phyloP scores from a whole-genome alignment of 208 protist species.

The Wallacemonas sp. region DNA sequence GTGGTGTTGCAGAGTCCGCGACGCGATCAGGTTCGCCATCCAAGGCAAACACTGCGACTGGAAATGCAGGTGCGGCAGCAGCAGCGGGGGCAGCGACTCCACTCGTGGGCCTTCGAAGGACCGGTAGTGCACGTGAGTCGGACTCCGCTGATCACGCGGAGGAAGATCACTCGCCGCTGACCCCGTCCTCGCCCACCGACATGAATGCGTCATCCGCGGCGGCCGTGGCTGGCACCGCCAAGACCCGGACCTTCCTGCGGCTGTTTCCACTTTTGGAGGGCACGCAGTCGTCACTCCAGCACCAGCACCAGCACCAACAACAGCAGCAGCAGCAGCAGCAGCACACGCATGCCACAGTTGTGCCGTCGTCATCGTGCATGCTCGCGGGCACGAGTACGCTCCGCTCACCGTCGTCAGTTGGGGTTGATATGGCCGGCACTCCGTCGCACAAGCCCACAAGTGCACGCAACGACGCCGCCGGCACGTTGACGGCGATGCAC shows the following conservation, averaged over 20 bases:
- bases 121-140: too few relatives aligned
- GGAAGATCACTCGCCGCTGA: not conserved
- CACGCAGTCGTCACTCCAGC: not conserved
- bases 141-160: too few relatives aligned
- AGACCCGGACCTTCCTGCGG: not conserved
- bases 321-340: not conserved
- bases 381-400: too few relatives aligned
- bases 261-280: not conserved
- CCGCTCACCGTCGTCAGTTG: too few relatives aligned
- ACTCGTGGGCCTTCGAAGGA: too few relatives aligned
- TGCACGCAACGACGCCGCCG: too few relatives aligned
- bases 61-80: too few relatives aligned
- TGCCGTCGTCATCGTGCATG: too few relatives aligned
- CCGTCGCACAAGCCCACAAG: not conserved
- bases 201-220: not conserved
- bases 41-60: not conserved
- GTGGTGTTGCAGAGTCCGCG: not conserved
- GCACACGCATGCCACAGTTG: not conserved
- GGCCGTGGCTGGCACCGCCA: not conserved
- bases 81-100: too few relatives aligned
- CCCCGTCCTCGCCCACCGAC: not conserved
- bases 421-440: too few relatives aligned
- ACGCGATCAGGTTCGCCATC: not conserved
- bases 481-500: not conserved
- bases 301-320: not conserved